Conservation (phyloP, 2,329 filamentous ascomycete species). For the Alternaria sp. region DNA sequence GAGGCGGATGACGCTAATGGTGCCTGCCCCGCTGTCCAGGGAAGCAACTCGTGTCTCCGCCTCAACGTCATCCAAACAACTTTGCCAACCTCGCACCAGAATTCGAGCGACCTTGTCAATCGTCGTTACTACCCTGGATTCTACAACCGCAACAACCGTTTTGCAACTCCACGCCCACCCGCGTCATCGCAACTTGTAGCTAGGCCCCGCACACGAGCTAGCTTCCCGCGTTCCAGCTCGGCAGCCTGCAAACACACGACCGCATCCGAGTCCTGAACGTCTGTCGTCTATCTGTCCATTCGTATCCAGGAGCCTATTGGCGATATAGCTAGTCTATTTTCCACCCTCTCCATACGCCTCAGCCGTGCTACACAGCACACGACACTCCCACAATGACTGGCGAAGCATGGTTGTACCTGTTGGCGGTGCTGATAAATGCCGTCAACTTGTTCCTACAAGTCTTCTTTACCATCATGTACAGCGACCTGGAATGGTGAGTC, state of each 20-base stretch:
- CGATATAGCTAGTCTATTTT: constrained; percentile 21
- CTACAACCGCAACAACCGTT: constrained; percentile 14
- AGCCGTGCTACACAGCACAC: constrained; percentile 37
- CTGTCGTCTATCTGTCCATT: constrained; percentile 23
- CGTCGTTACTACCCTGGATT: constrained; percentile 10
- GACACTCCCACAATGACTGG: constrained; percentile 77
- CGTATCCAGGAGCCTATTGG: constrained; percentile 23
- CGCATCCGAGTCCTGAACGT: constrained; percentile 35
- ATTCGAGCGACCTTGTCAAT: constrained; percentile 20
- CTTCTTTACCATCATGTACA: constrained; percentile 99
- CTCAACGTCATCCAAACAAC: constrained; percentile 48
- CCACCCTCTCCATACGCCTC: constrained; percentile 19
- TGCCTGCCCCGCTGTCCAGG: constrained; percentile 29
- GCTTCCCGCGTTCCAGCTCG: constrained; percentile 46
- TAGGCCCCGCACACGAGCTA: constrained; percentile 46
- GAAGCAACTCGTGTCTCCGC: constrained; percentile 35
- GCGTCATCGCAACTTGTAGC: constrained; percentile 36
- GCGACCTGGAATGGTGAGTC: constrained; percentile 95
- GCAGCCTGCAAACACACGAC: constrained; percentile 49
- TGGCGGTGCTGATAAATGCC: constrained; percentile 98
- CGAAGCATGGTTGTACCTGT: constrained; percentile 97
- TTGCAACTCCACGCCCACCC: constrained; percentile 9
- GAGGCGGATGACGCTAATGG: constrained; percentile 30
- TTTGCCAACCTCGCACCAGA: constrained; percentile 32
- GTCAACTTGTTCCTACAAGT: constrained; percentile 99